Conservation (phyloP, 331 rosid genomes). For the Phaseolus coccineus region DNA sequence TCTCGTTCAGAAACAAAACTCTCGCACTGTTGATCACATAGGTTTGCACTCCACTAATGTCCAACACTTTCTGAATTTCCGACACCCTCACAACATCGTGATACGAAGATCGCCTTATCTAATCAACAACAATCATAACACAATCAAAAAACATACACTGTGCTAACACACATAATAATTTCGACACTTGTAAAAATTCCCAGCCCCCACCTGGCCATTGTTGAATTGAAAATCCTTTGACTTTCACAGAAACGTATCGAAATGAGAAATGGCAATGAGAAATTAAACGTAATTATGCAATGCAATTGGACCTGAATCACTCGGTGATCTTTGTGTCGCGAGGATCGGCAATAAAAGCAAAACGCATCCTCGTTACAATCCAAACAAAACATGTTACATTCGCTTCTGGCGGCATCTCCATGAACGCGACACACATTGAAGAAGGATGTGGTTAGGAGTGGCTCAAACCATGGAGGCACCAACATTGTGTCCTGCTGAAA, state of each 20-base stretch:
- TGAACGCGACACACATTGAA: conserved; percentile 80
- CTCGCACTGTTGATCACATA: conserved; percentile 90
- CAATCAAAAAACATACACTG: background rate
- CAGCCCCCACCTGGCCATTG: too few relatives aligned
- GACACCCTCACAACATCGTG: conserved; percentile 85
- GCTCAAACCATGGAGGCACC: conserved; percentile 92
- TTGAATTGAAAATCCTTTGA: background rate
- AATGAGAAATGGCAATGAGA: too few relatives aligned
- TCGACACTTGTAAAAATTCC: too few relatives aligned
- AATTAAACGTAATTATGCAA: too few relatives aligned
- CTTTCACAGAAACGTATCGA: background rate
- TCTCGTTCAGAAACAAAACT: conserved; percentile 84
- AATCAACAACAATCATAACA: background rate
- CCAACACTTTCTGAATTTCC: conserved; percentile 73
- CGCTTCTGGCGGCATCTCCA: conserved; percentile 77
- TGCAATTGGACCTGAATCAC: conserved; percentile 68
- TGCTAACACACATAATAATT: too few relatives aligned
- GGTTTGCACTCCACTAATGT: conserved; percentile 84
- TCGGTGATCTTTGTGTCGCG: conserved; percentile 82
- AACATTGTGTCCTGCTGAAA: conserved; percentile 62
- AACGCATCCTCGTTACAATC: conserved; percentile 78
- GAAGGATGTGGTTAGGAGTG: conserved; percentile 67
- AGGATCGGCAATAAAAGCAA: conserved; percentile 91
- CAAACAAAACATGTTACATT: conserved; percentile 91
- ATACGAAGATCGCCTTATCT: conserved; percentile 88